Conservation (phyloP, 768 basidiomycete genomes). For the Hericium erinaceus region DNA sequence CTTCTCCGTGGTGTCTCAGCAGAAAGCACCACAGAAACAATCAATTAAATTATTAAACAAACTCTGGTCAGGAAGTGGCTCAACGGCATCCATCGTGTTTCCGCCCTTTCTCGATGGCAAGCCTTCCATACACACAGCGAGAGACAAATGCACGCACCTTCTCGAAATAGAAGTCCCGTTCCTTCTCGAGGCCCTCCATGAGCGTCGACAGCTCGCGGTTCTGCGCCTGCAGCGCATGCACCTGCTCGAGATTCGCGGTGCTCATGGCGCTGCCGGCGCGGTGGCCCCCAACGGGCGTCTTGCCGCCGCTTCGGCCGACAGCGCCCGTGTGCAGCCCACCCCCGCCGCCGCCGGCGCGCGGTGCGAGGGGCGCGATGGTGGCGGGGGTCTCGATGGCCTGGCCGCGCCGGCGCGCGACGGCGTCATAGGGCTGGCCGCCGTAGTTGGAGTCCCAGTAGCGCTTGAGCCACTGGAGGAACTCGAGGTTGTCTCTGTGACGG, state of each 20-base stretch:
- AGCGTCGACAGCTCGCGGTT: conserved; percentile 73
- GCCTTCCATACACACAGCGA: too few relatives aligned
- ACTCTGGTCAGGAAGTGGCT: too few relatives aligned
- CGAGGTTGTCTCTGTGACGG: conserved; percentile 78
- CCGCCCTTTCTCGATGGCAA: too few relatives aligned
- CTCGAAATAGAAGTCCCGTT: conserved; percentile 96
- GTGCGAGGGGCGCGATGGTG: conserved; percentile 59
- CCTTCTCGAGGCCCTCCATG: conserved; percentile 90
- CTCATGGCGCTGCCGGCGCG: conserved; percentile 41
- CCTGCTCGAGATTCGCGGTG: conserved; percentile 55
- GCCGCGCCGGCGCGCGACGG: conserved; percentile 73
- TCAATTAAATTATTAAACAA: too few relatives aligned
- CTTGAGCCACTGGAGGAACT: conserved; percentile 96
- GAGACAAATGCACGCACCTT: conserved; percentile 49
- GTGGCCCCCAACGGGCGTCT: conserved; percentile 64
- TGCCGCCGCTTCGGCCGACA: conserved; percentile 46
- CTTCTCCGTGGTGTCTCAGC: neutral
- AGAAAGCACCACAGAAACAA: too few relatives aligned
- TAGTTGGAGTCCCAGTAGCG: conserved; percentile 93
- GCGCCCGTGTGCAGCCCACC: conserved; percentile 22
- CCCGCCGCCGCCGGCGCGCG: conserved; percentile 24
- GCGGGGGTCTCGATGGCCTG: conserved; percentile 68
- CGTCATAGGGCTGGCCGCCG: conserved; percentile 80
- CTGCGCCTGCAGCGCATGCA: conserved; percentile 64
- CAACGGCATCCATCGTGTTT: too few relatives aligned